Evolutionary conservation across 805 yeast genomes (phyloP).

Genomic region (Nakazawaea laoshanensis): DNA sequence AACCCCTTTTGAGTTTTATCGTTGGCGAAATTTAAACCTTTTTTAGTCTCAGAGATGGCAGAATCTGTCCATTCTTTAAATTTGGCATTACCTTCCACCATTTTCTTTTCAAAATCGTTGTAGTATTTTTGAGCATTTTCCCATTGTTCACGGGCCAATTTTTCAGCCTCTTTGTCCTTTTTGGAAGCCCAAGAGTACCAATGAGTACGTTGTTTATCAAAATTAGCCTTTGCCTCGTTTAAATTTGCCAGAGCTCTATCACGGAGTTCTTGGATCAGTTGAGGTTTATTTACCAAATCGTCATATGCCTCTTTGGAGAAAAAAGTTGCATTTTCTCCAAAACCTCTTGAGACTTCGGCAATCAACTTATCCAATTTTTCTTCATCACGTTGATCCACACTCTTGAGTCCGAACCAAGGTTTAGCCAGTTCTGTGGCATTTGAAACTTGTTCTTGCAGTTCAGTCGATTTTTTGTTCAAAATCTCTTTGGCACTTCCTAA

Average conservation of each 20-base stretch:
- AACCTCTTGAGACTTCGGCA: slow-evolving; percentile 7
- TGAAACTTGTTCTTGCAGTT: slow-evolving; percentile 1
- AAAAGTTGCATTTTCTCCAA: slow-evolving; percentile 10
- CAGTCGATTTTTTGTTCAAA: slow-evolving; percentile 1
- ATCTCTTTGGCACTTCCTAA: slow-evolving; percentile 7
- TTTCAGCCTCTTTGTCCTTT: slow-evolving; percentile 8
- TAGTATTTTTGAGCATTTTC: slow-evolving; percentile 3
- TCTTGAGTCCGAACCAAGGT: slow-evolving; percentile 10
- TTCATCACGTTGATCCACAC: slow-evolving; percentile 10
- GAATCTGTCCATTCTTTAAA: slow-evolving; percentile 9
- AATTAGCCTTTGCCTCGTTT: slow-evolving; percentile 4
- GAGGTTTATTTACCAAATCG: slow-evolving; percentile 6
- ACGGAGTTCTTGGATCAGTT: slow-evolving; percentile 7
- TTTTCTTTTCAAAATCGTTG: slow-evolving; percentile 7
- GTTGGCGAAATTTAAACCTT: slow-evolving; percentile 8
- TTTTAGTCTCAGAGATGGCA: slow-evolving; percentile 7
- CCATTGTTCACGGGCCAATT: slow-evolving; percentile 7
- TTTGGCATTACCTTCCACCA: slow-evolving; percentile 6
- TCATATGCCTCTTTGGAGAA: slow-evolving; percentile 10
- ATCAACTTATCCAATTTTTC: slow-evolving; percentile 10
- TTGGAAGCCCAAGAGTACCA: slow-evolving; percentile 9
- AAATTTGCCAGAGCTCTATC: slow-evolving; percentile 3
- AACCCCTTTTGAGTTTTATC: slow-evolving; percentile 10
- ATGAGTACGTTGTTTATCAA: slow-evolving; percentile 2
- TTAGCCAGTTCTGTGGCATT: slow-evolving; percentile 7